Base-by-base conservation (phyloP, 805 yeast genomes). In the Sugiyamaella qingdaonensis region DNA sequence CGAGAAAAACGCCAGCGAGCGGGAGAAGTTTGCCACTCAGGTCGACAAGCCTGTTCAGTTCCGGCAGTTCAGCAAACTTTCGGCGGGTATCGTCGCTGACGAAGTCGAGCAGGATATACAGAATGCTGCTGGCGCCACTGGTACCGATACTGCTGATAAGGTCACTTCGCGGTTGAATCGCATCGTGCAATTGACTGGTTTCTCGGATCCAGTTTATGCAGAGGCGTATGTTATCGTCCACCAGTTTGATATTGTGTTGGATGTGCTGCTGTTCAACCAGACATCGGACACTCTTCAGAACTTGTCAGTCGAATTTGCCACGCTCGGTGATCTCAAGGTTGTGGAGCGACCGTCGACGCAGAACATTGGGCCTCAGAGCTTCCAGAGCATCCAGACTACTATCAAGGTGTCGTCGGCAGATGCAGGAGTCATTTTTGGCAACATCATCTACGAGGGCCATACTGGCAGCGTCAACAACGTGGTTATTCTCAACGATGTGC, bases 401-500 rank as follows among this genome's bases (percentile, higher is more conserved):
- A 80, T 94, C 60, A 90, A 90, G 71, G 99, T 94, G 44, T 86
- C 96, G 0, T 87, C 96, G 43, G 97, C 98, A 13, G 99, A 95
- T 66, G 91, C 99, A 8, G 99, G 98, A 63, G 97, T 92, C 51
- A 88, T 94, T 49, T 94, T 94, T 68, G 99, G 99, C 67, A 92
- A 92, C 72, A 90, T 94, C 68, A 86, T 92, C 11, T 94, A 92
- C 68, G 98, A 91, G 69, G 98, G 98, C 53, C 95, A 86, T 55
- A 95, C 92, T 63, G 91, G 96, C 39, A 86, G 85, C 60, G 96
- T 89, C 64, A 82, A 84, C 52, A 87, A 90, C 52, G 86, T 90
- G 69, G 97, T 94, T 54, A 91, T 94, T 54, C 78, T 94, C 66
- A 89, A 88, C 64, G 98, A 94, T 68, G 90, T 94, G 48, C 96